These are phyloP conservation scores for Tetracladium marchalianum DNA, from an alignment of 495 filamentous ascomycete species.

Conservation along the genomic window DNA sequence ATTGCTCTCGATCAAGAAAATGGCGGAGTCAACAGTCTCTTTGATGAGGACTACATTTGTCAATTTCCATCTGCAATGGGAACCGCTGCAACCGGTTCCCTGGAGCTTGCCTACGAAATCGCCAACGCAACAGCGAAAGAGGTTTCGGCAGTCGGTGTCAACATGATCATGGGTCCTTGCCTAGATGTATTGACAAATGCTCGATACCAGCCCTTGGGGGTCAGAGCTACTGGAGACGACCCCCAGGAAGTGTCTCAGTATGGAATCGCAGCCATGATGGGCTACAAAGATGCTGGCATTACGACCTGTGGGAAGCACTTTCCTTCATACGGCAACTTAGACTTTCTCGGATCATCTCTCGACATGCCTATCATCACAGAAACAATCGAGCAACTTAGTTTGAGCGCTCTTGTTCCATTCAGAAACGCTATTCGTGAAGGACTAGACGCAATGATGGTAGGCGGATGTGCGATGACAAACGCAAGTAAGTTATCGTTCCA, in stretches of 20 bases:
- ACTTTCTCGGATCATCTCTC: conserved; percentile 74
- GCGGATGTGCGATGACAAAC: conserved; percentile 78
- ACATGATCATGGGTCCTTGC: conserved; percentile 82
- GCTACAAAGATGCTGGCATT: conserved; percentile 76
- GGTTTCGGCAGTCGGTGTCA: conserved; percentile 76
- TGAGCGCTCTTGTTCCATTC: conserved; percentile 78
- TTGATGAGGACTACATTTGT: conserved; percentile 82
- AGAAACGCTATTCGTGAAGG: conserved; percentile 75
- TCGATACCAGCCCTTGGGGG: conserved; percentile 75
- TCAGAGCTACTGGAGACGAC: conserved; percentile 75
- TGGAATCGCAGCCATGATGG: conserved; percentile 77
- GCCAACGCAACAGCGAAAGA: conserved; percentile 83
- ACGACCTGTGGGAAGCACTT: conserved; percentile 89
- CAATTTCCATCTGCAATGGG: conserved; percentile 92
- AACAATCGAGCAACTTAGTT: conserved; percentile 74
- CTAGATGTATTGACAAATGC: conserved; percentile 87
- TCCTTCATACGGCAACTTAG: conserved; percentile 85
- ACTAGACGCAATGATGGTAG: conserved; percentile 86
- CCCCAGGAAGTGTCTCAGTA: conserved; percentile 85
- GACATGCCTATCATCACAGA: conserved; percentile 91
- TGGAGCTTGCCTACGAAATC: conserved; percentile 66
- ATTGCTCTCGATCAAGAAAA: conserved; percentile 90
- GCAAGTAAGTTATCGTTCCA: conserved; percentile 34
- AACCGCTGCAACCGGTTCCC: conserved; percentile 73
- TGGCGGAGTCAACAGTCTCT: conserved; percentile 89